Evolutionary conservation across 1,284 basidiomycete species (phyloP), one percentile per base, ranked within the genome.

Genomic region (Lentinus polychrous): DNA sequence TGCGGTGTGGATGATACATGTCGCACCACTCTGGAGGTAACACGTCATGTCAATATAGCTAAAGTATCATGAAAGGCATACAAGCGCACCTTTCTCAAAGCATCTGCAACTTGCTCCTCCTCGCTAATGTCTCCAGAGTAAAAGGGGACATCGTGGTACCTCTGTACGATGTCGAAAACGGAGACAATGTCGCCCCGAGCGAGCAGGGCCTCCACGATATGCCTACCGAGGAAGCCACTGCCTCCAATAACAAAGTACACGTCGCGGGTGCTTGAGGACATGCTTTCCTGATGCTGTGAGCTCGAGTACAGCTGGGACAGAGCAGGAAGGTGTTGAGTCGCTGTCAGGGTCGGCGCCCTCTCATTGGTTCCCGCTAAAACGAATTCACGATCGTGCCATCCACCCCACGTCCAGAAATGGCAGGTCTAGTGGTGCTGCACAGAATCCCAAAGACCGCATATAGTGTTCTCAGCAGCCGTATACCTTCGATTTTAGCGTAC

Each of bases 1-100:
- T 15, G 94, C 95, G 8, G 94, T 98, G 67, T 99, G 95, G 57
- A 98, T 94, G 52, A 98, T 88, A 57, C 87, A 87, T 1, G 88
- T 91, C 34, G 90, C 77, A 43, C 81, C 81, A 54, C 83, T 85
- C 88, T 93, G 56, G 43, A 18, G 42, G 23, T 5, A 31, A 36
- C 24, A 20, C 43, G 8, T 24, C 7, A 22, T 23, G 34, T 31
- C 27, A 45, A 20, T 40, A 24, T 17, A 22, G 23, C 49, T 17
- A 35, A 20, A 49, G 47, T 54, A 49, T 24, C 37, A 32, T 42
- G 46, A n/a, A 38, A n/a, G n/a, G n/a, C 46, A 45, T 8, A 49
- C 20, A 36, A 12, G 48, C 76, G 27, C 50, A 88, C 91, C 75
- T 87, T 88, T 60, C 72, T 71, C 48, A 96, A 66, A 12, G 88